Conservation (phyloP, 306 rosid species). For the Hippophae rhamnoides region DNA sequence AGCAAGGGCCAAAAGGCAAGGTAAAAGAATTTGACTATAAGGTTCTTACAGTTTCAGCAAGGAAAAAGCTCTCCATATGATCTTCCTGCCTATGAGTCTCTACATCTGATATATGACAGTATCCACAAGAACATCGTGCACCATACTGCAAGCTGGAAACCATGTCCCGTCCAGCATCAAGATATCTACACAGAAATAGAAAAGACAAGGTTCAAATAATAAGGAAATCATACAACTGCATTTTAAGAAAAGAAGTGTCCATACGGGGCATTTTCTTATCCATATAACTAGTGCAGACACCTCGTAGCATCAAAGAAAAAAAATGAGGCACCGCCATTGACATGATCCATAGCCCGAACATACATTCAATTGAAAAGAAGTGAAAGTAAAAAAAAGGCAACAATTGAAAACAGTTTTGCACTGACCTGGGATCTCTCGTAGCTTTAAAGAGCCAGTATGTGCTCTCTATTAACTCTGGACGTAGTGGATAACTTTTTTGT, state of each 20-base stretch:
- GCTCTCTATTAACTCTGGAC: slow-evolving; percentile 97
- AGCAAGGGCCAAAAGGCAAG: slow-evolving; percentile 6
- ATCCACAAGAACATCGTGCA: slow-evolving; percentile 88
- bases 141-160: slow-evolving; percentile 86
- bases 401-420: slow-evolving; percentile 21
- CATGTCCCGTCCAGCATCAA: slow-evolving; percentile 91
- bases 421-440: slow-evolving; percentile 88
- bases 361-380: too few relatives aligned
- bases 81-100: slow-evolving; percentile 87
- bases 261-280: neutral
- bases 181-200: slow-evolving; percentile 54
- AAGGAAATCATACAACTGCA: neutral
- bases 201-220: slow-evolving; percentile 8
- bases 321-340: neutral
- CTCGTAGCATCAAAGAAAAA: neutral
- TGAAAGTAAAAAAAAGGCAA: neutral
- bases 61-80: slow-evolving; percentile 97
- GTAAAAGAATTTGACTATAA: neutral
- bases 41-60: slow-evolving; percentile 81
- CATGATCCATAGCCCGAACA: neutral
- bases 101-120: slow-evolving; percentile 92
- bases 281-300: neutral
- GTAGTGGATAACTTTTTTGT: slow-evolving; percentile 85
- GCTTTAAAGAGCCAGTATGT: slow-evolving; percentile 98
- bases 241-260: neutral